Percentiles rank a stretch among this genome's conserved stretches.
These are phyloP conservation scores for Odonthalia washingtoniensis DNA, from an alignment of 31 red algal species.

Conservation along the genomic window DNA sequence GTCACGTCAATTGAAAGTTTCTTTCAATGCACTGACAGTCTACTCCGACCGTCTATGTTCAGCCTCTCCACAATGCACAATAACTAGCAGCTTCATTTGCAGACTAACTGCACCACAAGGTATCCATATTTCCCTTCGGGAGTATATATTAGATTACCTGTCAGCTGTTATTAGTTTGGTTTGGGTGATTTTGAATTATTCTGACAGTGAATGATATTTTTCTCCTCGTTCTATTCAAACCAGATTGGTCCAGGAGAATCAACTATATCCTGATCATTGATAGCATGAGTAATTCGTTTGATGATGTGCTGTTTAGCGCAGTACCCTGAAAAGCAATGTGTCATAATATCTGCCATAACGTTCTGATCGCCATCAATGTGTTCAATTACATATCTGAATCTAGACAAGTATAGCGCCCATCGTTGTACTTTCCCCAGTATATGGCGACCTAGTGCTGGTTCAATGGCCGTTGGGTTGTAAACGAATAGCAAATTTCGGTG, in stretches of 20 bases:
- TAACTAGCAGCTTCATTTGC: not conserved
- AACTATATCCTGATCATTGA: not conserved
- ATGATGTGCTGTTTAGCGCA: not conserved
- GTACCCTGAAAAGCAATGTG: conserved; percentile 25
- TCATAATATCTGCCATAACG: conserved; percentile 44
- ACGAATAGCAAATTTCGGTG: conserved; percentile 46
- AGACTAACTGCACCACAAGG: not conserved
- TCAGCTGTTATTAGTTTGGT: not conserved
- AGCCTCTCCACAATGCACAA: conserved; percentile 4
- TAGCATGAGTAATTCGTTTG: not conserved
- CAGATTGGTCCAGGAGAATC: not conserved
- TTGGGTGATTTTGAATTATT: not conserved
- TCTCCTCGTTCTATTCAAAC: not conserved
- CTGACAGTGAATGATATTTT: not conserved
- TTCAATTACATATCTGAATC: conserved; percentile 22
- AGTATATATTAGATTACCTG: not conserved
- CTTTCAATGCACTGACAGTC: not conserved
- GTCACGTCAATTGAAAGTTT: not conserved
- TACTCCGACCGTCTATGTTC: conserved; percentile 21
- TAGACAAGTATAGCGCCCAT: conserved; percentile 40
- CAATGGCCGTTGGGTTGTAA: not conserved
- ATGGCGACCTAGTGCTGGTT: conserved; percentile 1
- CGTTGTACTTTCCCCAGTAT: conserved; percentile 22
- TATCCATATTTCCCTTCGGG: not conserved
- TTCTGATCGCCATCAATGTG: conserved; percentile 20